Evolutionary conservation across 805 yeast species (phyloP).

Genomic region (Saturnispora bothae): DNA sequence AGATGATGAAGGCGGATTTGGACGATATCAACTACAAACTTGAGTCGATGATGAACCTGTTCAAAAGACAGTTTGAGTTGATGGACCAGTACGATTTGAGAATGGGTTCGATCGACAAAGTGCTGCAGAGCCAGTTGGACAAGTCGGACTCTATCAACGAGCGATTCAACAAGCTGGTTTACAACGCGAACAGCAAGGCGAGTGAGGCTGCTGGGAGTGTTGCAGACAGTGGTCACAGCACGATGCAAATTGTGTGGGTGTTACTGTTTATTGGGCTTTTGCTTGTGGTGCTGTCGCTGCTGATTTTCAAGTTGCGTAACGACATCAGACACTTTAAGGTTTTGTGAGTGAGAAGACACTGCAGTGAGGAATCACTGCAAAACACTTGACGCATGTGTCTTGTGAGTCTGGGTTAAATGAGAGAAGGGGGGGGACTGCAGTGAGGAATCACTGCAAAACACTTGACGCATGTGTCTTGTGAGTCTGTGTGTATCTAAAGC

Average conservation of each 20-base stretch:
- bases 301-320: slow-evolving; percentile 44
- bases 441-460: too few relatives aligned
- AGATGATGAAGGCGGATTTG: slow-evolving; percentile 6
- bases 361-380: too few relatives aligned
- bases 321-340: slow-evolving; percentile 56
- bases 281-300: slow-evolving; percentile 32
- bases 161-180: slow-evolving; percentile 7
- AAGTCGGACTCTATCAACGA: slow-evolving; percentile 10
- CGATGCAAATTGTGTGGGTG: background rate
- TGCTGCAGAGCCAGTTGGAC: slow-evolving; percentile 11
- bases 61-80: slow-evolving; percentile 11
- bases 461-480: too few relatives aligned
- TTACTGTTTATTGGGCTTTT: slow-evolving; percentile 12
- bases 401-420: too few relatives aligned
- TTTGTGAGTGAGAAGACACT: too few relatives aligned
- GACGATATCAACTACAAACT: slow-evolving; percentile 8
- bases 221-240: background rate
- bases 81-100: slow-evolving; percentile 12
- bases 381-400: too few relatives aligned
- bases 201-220: background rate
- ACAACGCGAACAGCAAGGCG: background rate
- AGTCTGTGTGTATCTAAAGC: too few relatives aligned
- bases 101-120: slow-evolving; percentile 12
- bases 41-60: slow-evolving; percentile 9
- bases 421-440: too few relatives aligned